These are phyloP conservation scores for Lizanozyma gosingica DNA, from an alignment of 1,139 yeast genomes.

Conservation along the genomic window DNA sequence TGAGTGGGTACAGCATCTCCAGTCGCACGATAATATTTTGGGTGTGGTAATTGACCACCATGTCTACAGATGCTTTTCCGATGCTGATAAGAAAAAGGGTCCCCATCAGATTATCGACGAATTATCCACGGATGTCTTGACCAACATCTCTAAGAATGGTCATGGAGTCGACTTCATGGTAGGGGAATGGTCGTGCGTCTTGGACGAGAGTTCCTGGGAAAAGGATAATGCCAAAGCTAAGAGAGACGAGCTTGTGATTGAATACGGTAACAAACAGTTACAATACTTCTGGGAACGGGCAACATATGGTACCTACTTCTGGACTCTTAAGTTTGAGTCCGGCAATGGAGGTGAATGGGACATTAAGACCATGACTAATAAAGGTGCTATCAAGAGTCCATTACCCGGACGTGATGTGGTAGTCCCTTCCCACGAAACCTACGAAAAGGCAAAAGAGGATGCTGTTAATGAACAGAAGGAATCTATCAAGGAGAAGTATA, in stretches of 20 bases:
- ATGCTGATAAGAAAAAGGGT: slow-evolving; percentile 54
- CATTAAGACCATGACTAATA: slow-evolving; percentile 64
- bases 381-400: slow-evolving; percentile 42
- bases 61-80: slow-evolving; percentile 78
- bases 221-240: slow-evolving; percentile 38
- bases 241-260: slow-evolving; percentile 25
- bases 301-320: slow-evolving; percentile 67
- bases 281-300: slow-evolving; percentile 43
- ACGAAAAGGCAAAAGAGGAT: slow-evolving; percentile 29
- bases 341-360: slow-evolving; percentile 99
- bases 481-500: slow-evolving; percentile 44
- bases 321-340: slow-evolving; percentile 82
- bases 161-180: slow-evolving; percentile 62
- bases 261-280: slow-evolving; percentile 35
- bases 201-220: slow-evolving; percentile 70
- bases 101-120: slow-evolving; percentile 59
- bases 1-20: slow-evolving; percentile 46
- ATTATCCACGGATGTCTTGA: slow-evolving; percentile 43
- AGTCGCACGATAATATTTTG: slow-evolving; percentile 26
- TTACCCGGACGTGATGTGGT: slow-evolving; percentile 14
- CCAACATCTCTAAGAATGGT: slow-evolving; percentile 38
- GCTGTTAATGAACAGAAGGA: slow-evolving; percentile 40
- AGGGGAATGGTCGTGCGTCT: slow-evolving; percentile 87
- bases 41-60: slow-evolving; percentile 81
- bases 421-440: slow-evolving; percentile 32